Conservation (phyloP, 2,329 filamentous ascomycete species). For the Fusarium floridanum region DNA sequence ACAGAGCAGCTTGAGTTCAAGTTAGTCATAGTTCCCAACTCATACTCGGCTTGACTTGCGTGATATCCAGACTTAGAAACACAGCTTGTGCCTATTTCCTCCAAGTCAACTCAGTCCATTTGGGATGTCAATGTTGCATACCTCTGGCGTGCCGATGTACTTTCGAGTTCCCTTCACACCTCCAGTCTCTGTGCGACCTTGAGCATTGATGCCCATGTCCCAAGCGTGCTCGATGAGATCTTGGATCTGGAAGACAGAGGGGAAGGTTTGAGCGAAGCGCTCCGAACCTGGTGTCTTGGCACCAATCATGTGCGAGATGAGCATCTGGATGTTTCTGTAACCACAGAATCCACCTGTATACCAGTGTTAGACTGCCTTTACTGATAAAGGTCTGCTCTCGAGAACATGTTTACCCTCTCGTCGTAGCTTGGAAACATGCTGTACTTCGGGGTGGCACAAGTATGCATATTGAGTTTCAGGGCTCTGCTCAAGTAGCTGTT, state of each 20-base stretch:
- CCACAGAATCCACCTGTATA: constrained; percentile 86
- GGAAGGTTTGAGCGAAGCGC: constrained; percentile 71
- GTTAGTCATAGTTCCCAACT: constrained; percentile 1
- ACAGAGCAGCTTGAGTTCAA: constrained; percentile 67
- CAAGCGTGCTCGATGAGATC: constrained; percentile 89
- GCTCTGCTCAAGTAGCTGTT: constrained; percentile 75
- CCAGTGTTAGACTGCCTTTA: constrained; percentile 2
- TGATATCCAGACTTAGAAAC: constrained; percentile 76
- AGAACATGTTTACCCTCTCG: constrained; percentile 68
- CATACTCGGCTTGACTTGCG: constrained; percentile 57
- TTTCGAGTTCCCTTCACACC: constrained; percentile 90
- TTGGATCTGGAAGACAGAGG: constrained; percentile 85
- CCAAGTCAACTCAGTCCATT: neutral
- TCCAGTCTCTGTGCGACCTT: constrained; percentile 84
- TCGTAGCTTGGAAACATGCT: constrained; percentile 86
- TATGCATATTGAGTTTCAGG: constrained; percentile 75
- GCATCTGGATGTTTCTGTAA: constrained; percentile 94
- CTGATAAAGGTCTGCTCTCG: neutral
- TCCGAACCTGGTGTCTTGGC: constrained; percentile 68
- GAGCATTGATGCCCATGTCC: constrained; percentile 84
- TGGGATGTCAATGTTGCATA: constrained; percentile 50
- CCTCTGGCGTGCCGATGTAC: constrained; percentile 94
- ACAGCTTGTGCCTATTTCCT: constrained; percentile 78
- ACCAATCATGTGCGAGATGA: constrained; percentile 81
- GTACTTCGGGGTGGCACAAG: constrained; percentile 80